phyloP scores from a whole-genome alignment of 148 eudicot species.

The Bassia scoparia region DNA sequence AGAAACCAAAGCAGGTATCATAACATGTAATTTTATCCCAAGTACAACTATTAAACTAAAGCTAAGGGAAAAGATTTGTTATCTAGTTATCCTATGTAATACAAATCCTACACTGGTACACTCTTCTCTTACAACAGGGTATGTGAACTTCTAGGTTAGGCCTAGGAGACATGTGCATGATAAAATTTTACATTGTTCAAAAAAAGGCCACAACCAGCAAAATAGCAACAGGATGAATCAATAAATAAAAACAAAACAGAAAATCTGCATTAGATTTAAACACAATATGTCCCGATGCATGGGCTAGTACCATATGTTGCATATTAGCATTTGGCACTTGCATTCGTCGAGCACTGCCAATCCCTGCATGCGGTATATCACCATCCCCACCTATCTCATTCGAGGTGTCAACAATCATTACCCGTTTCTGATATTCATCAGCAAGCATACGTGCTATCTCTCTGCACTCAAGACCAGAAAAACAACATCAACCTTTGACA shows the following conservation, averaged over 20 bases:
- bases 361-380: constrained; percentile 95
- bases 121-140: no score
- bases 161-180: neutral
- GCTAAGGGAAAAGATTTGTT: neutral
- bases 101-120: neutral
- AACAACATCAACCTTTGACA: neutral
- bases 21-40: neutral
- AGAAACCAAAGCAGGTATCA: neutral
- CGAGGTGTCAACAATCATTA: constrained; percentile 98
- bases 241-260: neutral
- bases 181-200: neutral
- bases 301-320: constrained; percentile 73
- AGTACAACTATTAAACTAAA: neutral
- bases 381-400: constrained; percentile 99
- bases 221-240: neutral
- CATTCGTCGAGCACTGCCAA: constrained; percentile 91
- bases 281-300: constrained; percentile 5
- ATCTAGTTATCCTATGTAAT: neutral
- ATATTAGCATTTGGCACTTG: constrained; percentile 84
- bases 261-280: neutral
- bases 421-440: constrained; percentile 75
- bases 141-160: neutral
- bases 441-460: constrained; percentile 98
- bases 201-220: neutral
- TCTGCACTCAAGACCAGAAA: constrained; percentile 36